A percentile compares a stretch with the other conserved stretches of the same genome.
Conservation (phyloP, 2,329 filamentous ascomycete genomes). For the Exophiala aquamarina region DNA sequence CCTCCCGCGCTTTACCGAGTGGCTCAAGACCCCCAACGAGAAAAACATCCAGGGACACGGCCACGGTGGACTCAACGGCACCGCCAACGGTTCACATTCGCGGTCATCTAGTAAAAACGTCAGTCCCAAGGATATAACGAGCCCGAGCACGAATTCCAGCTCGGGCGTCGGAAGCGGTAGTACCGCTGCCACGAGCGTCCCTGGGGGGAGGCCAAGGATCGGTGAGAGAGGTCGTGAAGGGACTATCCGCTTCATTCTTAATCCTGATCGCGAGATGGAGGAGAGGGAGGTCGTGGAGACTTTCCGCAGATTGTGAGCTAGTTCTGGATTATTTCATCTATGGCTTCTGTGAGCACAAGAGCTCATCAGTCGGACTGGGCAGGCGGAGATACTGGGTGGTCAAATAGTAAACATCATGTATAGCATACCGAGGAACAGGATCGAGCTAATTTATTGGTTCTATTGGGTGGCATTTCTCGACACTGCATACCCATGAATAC, state of each 20-base stretch:
- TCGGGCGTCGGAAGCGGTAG: constrained; percentile 1
- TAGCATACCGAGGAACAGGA: no score
- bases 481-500: no score
- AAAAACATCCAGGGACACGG: constrained; percentile 23
- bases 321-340: no score
- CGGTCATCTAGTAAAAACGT: constrained; percentile 17
- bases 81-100: constrained; percentile 8
- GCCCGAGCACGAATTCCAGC: constrained; percentile 12
- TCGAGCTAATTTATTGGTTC: no score
- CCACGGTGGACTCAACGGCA: constrained; percentile 3
- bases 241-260: constrained; percentile 86
- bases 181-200: constrained; percentile 6
- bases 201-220: constrained; percentile 19
- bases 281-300: constrained; percentile 68
- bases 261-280: constrained; percentile 69
- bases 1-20: constrained; percentile 64
- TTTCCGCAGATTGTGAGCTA: constrained; percentile 35
- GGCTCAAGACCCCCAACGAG: constrained; percentile 33
- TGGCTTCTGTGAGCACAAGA: no score
- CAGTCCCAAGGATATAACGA: constrained; percentile 23
- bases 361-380: no score
- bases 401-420: no score
- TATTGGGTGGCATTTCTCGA: no score
- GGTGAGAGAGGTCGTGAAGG: constrained; percentile 59
- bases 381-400: no score